Percentiles rank a stretch among this genome's conserved stretches.
phyloP scores from a whole-genome alignment of 805 yeast species.

The Phaffomyces opuntiae region DNA sequence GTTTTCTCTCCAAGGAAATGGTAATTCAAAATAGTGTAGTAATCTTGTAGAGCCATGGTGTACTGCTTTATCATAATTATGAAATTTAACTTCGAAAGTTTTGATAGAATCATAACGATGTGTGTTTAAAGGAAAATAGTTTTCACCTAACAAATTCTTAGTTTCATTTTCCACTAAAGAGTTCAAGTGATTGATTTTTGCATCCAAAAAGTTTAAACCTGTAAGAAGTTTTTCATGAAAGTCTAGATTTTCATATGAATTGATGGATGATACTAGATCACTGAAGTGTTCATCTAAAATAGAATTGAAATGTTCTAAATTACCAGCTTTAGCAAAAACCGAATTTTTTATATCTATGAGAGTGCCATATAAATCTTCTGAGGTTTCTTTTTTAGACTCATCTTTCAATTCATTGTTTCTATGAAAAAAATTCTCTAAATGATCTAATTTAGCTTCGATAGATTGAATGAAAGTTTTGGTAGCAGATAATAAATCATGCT shows the following conservation, averaged over 20 bases:
- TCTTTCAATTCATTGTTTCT: background rate
- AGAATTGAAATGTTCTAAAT: conserved; percentile 17
- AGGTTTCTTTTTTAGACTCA: background rate
- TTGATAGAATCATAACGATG: conserved; percentile 16
- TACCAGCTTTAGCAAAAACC: conserved; percentile 16
- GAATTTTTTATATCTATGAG: conserved; percentile 21
- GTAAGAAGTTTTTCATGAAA: conserved; percentile 28
- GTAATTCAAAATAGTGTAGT: conserved; percentile 79
- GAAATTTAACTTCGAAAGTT: conserved; percentile 29
- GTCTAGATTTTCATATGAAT: conserved; percentile 16
- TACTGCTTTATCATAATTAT: conserved; percentile 41
- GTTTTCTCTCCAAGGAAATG: conserved; percentile 91
- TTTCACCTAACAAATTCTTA: conserved; percentile 12
- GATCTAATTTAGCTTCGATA: conserved; percentile 21
- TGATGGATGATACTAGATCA: conserved; percentile 18
- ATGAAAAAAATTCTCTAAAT: conserved; percentile 18
- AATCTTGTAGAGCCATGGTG: conserved; percentile 37
- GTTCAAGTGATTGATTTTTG: conserved; percentile 34
- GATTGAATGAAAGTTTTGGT: conserved; percentile 20
- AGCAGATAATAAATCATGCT: conserved; percentile 16
- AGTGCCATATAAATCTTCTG: conserved; percentile 21
- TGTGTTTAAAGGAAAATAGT: conserved; percentile 11
- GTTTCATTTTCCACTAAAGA: conserved; percentile 24
- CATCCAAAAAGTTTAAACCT: conserved; percentile 33
- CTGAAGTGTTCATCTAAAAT: conserved; percentile 23